Evolutionary conservation across 2,329 filamentous ascomycete genomes (phyloP), one percentile per base, ranked within the genome.

Genomic region (Xylariaceae sp.): DNA sequence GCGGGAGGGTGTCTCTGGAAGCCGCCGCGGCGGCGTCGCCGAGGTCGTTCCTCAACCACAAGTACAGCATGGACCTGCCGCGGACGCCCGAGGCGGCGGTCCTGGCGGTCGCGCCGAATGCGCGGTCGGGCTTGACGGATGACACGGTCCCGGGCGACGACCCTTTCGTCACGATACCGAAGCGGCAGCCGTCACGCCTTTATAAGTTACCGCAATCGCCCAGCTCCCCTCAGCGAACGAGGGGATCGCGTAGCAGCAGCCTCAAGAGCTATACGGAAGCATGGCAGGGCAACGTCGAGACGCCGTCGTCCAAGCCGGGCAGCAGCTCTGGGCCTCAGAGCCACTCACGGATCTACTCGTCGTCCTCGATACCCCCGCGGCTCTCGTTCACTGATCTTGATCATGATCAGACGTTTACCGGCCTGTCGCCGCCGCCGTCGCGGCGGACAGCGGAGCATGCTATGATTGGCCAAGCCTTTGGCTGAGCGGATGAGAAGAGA

Each of bases 71-170:
- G 36, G 72, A 75, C 30, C 37, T 67, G 30, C 64, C 63, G 19
- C 57, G 58, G 36, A 47, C 70, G 7, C 72, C 73, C 1, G 61
- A 65, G 18, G 65, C 73, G 3, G 71, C 77, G 1, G 71, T 80
- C 9, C 64, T 79, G 19, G 78, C 79, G 11, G 67, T 72, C 36
- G 80, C 80, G 6, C 79, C 80, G 11, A 83, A 83, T 51, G 69
- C 79, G n/a, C 67, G 79, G 16, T 71, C 70, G 1, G 80, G 80
- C 13, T 68, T 84, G 4, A 83, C 80, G 2, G 79, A 83, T 47
- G 77, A 82, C 51, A 61, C 71, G 2, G 59, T 83, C 3, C 78
- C 79, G 4, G 79, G 80, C 26, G 79, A 77, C 43, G 73, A 74
- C 34, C 76, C 80, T 3, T 84, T 79, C 48, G 58, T 83, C 22